Conservation (phyloP, 805 yeast species). For the Teunomyces atbi region DNA sequence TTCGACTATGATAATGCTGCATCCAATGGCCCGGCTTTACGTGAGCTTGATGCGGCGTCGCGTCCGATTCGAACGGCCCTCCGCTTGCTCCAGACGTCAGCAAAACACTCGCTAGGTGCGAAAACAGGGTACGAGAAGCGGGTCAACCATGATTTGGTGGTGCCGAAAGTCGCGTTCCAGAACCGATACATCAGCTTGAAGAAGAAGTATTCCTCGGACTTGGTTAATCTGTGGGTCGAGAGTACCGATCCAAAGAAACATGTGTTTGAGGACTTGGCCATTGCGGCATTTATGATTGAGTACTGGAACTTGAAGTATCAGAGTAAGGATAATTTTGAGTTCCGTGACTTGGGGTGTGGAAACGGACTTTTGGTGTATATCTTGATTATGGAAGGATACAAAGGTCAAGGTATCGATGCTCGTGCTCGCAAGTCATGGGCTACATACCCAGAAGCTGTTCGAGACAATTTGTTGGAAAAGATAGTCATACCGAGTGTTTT, state of each 20-base stretch:
- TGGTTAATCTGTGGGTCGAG: slow-evolving; percentile 88
- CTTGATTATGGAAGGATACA: slow-evolving; percentile 72
- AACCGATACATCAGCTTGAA: slow-evolving; percentile 76
- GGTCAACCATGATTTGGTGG: slow-evolving; percentile 84
- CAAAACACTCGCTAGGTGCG: slow-evolving; percentile 80
- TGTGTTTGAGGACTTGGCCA: slow-evolving; percentile 93
- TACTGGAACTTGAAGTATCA: slow-evolving; percentile 60
- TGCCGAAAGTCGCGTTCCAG: slow-evolving; percentile 79
- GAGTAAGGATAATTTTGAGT: slow-evolving; percentile 51
- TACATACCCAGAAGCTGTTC: slow-evolving; percentile 65
- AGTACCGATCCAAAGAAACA: slow-evolving; percentile 93
- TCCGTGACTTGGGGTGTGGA: slow-evolving; percentile 93
- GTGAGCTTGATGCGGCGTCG: slow-evolving; percentile 43
- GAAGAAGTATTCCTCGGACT: slow-evolving; percentile 70
- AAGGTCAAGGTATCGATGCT: slow-evolving; percentile 87
- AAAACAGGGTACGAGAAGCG: slow-evolving; percentile 83
- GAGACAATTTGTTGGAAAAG: slow-evolving; percentile 62
- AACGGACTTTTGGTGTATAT: slow-evolving; percentile 84
- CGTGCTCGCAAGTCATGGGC: slow-evolving; percentile 86
- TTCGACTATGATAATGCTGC: slow-evolving; percentile 33
- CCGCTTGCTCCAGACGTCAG: slow-evolving; percentile 73
- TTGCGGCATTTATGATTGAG: slow-evolving; percentile 90
- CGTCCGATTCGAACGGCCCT: slow-evolving; percentile 80
- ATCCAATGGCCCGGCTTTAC: slow-evolving; percentile 20
- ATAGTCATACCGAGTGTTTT: slow-evolving; percentile 78